Evolutionary conservation across 2,329 filamentous ascomycete species (phyloP).

Genomic region (Herpomyces periplanetae): DNA sequence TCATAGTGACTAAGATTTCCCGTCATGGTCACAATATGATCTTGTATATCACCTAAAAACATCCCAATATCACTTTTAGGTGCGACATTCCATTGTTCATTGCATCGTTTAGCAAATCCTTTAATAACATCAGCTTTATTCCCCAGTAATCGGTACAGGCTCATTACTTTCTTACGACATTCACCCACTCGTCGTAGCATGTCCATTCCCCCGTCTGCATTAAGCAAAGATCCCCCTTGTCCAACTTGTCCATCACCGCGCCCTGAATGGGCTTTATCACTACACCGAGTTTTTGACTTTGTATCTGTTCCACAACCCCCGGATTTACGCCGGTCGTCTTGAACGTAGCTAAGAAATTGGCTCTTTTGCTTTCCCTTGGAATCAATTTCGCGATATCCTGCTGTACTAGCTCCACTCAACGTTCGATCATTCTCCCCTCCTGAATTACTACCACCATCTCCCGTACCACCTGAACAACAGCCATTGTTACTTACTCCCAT

Average conservation of each 20-base stretch:
- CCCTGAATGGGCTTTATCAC: no score
- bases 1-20: slow-evolving; percentile 83
- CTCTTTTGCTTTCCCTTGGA: slow-evolving; percentile 8
- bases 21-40: slow-evolving; percentile 97
- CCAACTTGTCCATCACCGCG: no score
- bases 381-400: no score
- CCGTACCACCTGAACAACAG: no score
- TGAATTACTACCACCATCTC: no score
- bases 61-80: slow-evolving; percentile 84
- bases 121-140: slow-evolving; percentile 98
- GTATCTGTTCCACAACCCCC: no score
- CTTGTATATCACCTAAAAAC: slow-evolving; percentile 88
- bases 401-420: no score
- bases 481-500: no score
- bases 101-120: slow-evolving; percentile 88
- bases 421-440: no score
- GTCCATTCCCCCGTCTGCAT: slow-evolving; percentile 21
- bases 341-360: slow-evolving; percentile 6
- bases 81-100: slow-evolving; percentile 86
- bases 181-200: slow-evolving; percentile 79
- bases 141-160: slow-evolving; percentile 54
- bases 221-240: no score
- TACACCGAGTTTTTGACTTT: no score
- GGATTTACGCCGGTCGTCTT: slow-evolving; percentile 12
- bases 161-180: slow-evolving; percentile 89